Conservation (phyloP, 1,284 basidiomycete genomes). For the Cryptococcus sp. region DNA sequence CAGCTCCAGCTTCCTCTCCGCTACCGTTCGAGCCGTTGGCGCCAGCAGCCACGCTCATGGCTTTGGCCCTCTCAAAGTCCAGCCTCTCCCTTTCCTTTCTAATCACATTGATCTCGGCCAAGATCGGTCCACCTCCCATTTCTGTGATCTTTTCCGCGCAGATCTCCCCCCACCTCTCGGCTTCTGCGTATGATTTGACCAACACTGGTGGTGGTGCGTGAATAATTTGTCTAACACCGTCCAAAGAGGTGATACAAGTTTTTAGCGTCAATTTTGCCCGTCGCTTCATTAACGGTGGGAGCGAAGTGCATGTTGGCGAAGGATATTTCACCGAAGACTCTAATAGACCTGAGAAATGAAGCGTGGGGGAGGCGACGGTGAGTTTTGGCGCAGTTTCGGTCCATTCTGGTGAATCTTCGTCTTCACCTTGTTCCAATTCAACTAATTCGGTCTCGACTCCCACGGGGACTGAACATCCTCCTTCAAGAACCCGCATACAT, state of each 20-base stretch:
- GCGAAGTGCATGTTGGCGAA: constrained; percentile 16
- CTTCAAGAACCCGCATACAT: constrained; percentile 81
- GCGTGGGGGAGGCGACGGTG: constrained; percentile 24
- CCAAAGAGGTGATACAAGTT: constrained; percentile 74
- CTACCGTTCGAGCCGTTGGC: not conserved
- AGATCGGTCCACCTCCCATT: constrained; percentile 66
- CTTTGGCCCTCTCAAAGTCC: constrained; percentile 44
- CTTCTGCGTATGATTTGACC: constrained; percentile 55
- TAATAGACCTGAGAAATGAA: constrained; percentile 44
- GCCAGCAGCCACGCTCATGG: constrained; percentile 3
- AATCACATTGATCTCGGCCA: constrained; percentile 71
- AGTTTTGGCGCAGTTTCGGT: not conserved
- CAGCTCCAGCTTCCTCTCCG: not conserved
- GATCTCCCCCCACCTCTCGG: constrained; percentile 62
- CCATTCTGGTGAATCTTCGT: constrained; percentile 7
- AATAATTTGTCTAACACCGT: constrained; percentile 67
- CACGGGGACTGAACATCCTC: constrained; percentile 97
- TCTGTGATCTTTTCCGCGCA: constrained; percentile 63
- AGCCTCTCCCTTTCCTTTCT: constrained; percentile 57
- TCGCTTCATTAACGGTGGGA: constrained; percentile 20
- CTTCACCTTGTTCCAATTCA: constrained; percentile 20
- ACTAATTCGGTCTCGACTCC: constrained; percentile 62
- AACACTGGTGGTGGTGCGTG: constrained; percentile 60
- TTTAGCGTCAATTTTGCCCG: constrained; percentile 58
- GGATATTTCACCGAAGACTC: constrained; percentile 17